phyloP scores from a whole-genome alignment of 306 rosid genomes.

The Begonia masoniana region DNA sequence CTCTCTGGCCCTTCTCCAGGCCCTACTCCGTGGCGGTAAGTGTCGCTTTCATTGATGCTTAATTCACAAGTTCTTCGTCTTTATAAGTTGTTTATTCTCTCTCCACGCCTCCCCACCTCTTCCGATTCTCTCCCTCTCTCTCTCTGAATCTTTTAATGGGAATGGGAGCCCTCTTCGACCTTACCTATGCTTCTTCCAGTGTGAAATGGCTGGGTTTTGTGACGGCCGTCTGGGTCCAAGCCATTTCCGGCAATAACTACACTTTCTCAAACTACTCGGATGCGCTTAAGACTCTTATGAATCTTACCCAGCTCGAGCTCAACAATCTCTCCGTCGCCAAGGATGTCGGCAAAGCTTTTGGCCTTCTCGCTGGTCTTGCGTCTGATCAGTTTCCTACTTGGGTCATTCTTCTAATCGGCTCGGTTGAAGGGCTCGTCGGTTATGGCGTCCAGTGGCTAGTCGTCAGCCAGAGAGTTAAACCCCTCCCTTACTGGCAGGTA shows the following conservation, averaged over 20 bases:
- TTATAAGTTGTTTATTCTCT: not conserved
- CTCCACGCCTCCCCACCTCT: no score
- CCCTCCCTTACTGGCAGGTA: conserved; percentile 92
- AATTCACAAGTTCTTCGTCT: no score
- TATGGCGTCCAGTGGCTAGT: conserved; percentile 92
- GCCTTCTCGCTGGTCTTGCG: conserved; percentile 70
- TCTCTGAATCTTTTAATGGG: conserved; percentile 24
- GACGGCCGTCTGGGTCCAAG: conserved; percentile 76
- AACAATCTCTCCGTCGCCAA: conserved; percentile 77
- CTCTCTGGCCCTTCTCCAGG: no score
- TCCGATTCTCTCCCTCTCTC: no score
- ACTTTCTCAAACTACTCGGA: conserved; percentile 87
- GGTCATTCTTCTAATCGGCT: conserved; percentile 64
- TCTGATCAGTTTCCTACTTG: conserved; percentile 63
- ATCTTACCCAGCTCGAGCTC: conserved; percentile 61
- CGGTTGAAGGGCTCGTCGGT: conserved; percentile 62
- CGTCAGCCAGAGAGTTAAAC: conserved; percentile 44
- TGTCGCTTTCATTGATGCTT: no score
- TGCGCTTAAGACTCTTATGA: conserved; percentile 72
- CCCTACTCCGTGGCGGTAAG: no score
- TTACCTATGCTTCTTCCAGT: conserved; percentile 18
- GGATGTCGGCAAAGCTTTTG: conserved; percentile 79
- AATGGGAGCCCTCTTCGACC: not conserved
- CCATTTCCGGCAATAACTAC: conserved; percentile 93
- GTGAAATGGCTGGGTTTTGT: conserved; percentile 78